phyloP scores from a whole-genome alignment of 306 rosid genomes.

The Cicer chorassanicum region DNA sequence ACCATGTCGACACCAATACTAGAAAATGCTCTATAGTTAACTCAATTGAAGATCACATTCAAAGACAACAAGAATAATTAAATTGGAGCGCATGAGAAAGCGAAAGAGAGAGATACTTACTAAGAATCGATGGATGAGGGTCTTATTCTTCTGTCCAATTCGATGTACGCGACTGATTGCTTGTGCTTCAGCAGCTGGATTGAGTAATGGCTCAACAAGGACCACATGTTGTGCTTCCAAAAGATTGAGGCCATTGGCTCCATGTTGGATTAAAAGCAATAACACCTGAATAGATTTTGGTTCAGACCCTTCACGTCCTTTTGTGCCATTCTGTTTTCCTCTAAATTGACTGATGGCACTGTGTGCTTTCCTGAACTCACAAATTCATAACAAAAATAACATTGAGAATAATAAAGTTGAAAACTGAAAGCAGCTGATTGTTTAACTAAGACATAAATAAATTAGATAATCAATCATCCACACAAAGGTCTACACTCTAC shows the following conservation, averaged over 20 bases:
- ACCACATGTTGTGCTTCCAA: constrained; percentile 93
- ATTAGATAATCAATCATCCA: constrained; percentile 16
- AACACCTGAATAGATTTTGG: constrained; percentile 67
- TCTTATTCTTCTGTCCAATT: constrained; percentile 74
- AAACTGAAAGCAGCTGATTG: constrained; percentile 32
- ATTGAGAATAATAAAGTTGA: constrained; percentile 27
- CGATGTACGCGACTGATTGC: constrained; percentile 95
- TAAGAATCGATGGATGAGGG: constrained; percentile 84
- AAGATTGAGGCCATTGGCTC: constrained; percentile 95
- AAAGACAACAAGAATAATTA: background rate
- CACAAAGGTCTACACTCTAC: constrained; percentile 1
- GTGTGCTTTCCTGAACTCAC: constrained; percentile 75
- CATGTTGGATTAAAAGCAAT: constrained; percentile 87
- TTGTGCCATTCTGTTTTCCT: constrained; percentile 56
- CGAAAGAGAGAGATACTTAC: constrained; percentile 57
- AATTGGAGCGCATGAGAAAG: constrained; percentile 3
- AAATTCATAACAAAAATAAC: constrained; percentile 42
- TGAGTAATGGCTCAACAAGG: constrained; percentile 90
- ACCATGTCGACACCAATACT: background rate
- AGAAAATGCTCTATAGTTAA: background rate
- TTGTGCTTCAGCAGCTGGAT: constrained; percentile 97
- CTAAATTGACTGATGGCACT: constrained; percentile 81
- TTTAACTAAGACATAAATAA: constrained; percentile 14
- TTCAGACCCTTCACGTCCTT: constrained; percentile 53
- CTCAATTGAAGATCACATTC: background rate